Evolutionary conservation across 1,139 yeast species (phyloP).

Genomic region (Tardiomyces digboiensis): DNA sequence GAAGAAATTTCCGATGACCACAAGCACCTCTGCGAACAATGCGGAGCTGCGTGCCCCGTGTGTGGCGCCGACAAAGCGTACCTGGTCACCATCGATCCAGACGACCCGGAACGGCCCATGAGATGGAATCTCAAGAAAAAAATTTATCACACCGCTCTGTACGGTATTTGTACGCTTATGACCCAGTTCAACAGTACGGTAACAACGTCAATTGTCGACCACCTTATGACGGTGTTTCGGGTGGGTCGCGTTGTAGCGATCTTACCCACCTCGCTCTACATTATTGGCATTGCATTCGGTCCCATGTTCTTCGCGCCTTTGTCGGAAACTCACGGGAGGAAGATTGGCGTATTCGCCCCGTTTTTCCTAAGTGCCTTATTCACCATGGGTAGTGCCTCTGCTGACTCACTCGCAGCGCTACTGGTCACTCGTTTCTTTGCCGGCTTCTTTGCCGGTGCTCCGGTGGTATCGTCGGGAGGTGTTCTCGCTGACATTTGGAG

Average conservation of each 20-base stretch:
- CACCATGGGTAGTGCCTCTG: constrained; percentile 20
- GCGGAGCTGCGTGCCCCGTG: neutral
- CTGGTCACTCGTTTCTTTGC: constrained; percentile 59
- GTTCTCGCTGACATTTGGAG: constrained; percentile 61
- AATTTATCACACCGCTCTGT: constrained; percentile 26
- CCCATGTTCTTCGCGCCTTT: constrained; percentile 74
- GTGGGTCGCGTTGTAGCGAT: constrained; percentile 53
- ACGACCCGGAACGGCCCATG: constrained; percentile 13
- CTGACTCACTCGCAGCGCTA: constrained; percentile 45
- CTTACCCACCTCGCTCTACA: constrained; percentile 57
- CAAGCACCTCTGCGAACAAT: neutral
- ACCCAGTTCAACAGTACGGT: constrained; percentile 34
- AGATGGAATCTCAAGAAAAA: constrained; percentile 29
- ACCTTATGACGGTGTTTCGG: constrained; percentile 8
- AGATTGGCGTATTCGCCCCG: constrained; percentile 56
- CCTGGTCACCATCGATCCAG: neutral
- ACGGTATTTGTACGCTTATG: constrained; percentile 31
- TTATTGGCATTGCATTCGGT: constrained; percentile 67
- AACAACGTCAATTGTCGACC: constrained; percentile 7
- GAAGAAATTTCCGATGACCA: neutral
- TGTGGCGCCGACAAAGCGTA: neutral
- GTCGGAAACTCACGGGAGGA: constrained; percentile 70
- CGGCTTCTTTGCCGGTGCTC: constrained; percentile 68
- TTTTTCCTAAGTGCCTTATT: constrained; percentile 40
- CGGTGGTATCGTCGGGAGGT: constrained; percentile 73